Evolutionary conservation across 2,329 filamentous ascomycete genomes (phyloP).

Genomic region (Capronia epimyces): DNA sequence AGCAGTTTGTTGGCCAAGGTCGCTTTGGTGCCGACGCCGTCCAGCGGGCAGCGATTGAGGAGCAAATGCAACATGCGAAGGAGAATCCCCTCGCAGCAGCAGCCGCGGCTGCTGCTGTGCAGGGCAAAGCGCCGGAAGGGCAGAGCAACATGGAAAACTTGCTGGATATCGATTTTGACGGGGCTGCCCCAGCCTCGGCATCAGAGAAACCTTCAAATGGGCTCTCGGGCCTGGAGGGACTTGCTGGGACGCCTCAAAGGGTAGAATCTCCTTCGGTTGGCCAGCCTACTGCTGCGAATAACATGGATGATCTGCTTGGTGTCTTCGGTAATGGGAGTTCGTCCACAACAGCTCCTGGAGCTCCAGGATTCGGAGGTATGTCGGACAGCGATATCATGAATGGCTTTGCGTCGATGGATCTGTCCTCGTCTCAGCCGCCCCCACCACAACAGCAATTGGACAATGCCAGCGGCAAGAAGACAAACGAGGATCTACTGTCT

Average conservation of each 20-base stretch:
- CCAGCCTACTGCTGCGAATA: slow-evolving; percentile 39
- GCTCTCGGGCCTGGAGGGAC: slow-evolving; percentile 57
- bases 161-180: slow-evolving; percentile 93
- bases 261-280: slow-evolving; percentile 42
- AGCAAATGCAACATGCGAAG: slow-evolving; percentile 83
- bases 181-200: slow-evolving; percentile 80
- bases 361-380: slow-evolving; percentile 33
- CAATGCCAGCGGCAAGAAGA: slow-evolving; percentile 47
- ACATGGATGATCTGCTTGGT: slow-evolving; percentile 76
- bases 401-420: slow-evolving; percentile 75
- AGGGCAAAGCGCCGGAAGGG: slow-evolving; percentile 45
- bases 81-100: slow-evolving; percentile 93
- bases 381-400: slow-evolving; percentile 59
- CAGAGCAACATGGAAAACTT: slow-evolving; percentile 89
- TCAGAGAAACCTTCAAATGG: slow-evolving; percentile 59
- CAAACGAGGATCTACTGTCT: slow-evolving; percentile 58
- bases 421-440: slow-evolving; percentile 61
- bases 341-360: slow-evolving; percentile 31
- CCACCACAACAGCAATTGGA: slow-evolving; percentile 21
- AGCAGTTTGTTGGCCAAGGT: slow-evolving; percentile 95
- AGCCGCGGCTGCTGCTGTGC: slow-evolving; percentile 61
- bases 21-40: slow-evolving; percentile 90
- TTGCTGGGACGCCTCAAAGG: slow-evolving; percentile 54
- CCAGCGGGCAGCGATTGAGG: slow-evolving; percentile 90
- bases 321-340: slow-evolving; percentile 54